These are phyloP conservation scores for Stylonectria norvegica DNA, from an alignment of 2,329 filamentous ascomycete genomes.

Conservation along the genomic window DNA sequence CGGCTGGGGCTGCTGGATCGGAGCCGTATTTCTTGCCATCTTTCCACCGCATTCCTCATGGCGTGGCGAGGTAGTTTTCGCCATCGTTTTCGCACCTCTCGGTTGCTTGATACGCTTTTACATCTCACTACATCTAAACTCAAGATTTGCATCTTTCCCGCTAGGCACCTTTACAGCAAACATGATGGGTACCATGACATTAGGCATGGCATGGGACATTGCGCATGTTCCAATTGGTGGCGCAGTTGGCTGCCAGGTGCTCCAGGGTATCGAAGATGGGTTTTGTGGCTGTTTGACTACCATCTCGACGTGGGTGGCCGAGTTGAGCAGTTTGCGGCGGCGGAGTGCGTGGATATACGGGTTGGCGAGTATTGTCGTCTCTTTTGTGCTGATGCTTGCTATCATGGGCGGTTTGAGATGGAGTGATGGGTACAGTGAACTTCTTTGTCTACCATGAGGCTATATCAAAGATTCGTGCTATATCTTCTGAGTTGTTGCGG, in stretches of 20 bases:
- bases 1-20: constrained; percentile 73
- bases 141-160: constrained; percentile 64
- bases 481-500: too few species aligned
- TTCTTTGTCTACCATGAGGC: constrained; percentile 18
- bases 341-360: constrained; percentile 67
- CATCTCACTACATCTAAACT: constrained; percentile 67
- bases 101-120: constrained; percentile 78
- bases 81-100: constrained; percentile 76
- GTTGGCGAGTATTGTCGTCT: constrained; percentile 54
- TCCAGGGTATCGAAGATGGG: constrained; percentile 64
- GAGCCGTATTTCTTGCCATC: constrained; percentile 66
- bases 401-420: constrained; percentile 75
- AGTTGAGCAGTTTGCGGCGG: constrained; percentile 52
- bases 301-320: constrained; percentile 64
- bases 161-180: constrained; percentile 85
- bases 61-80: constrained; percentile 73
- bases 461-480: too few species aligned
- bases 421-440: constrained; percentile 53
- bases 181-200: constrained; percentile 67
- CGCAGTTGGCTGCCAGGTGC: constrained; percentile 61
- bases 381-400: constrained; percentile 58
- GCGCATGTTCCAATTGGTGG: constrained; percentile 62
- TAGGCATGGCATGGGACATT: constrained; percentile 76
- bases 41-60: constrained; percentile 70
- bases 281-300: constrained; percentile 67